These are phyloP conservation scores for Russula lepida DNA, from an alignment of 768 basidiomycete species.

Conservation along the genomic window DNA sequence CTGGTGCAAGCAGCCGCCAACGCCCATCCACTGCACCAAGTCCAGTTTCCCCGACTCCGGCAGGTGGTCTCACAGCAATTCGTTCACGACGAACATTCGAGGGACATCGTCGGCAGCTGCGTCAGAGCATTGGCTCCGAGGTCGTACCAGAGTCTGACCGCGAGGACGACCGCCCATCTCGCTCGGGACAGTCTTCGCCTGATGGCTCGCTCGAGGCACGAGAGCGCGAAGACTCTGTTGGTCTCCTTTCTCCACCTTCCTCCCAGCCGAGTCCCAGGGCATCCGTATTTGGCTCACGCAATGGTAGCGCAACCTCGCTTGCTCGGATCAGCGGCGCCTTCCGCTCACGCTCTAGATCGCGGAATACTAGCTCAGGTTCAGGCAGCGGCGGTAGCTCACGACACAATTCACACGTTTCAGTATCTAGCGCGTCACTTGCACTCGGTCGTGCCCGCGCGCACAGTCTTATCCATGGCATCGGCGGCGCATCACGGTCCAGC, in stretches of 20 bases:
- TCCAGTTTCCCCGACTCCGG: conserved; percentile 20
- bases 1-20: conserved; percentile 26
- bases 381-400: conserved; percentile 23
- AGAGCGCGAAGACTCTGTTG: conserved; percentile 56
- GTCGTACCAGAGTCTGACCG: conserved; percentile 10
- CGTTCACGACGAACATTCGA: conserved; percentile 18
- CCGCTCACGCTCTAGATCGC: conserved; percentile 15
- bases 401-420: conserved; percentile 24
- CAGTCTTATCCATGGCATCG: conserved; percentile 56
- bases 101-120: conserved; percentile 10
- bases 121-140: neutral
- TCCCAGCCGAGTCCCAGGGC: conserved; percentile 41
- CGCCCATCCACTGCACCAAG: conserved; percentile 33
- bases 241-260: conserved; percentile 40
- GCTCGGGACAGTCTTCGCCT: conserved; percentile 32
- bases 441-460: conserved; percentile 51
- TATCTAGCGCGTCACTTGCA: conserved; percentile 22
- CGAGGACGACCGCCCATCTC: conserved; percentile 21
- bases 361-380: conserved; percentile 17
- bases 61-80: neutral
- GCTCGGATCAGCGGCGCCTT: conserved; percentile 31
- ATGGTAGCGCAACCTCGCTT: conserved; percentile 37
- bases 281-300: conserved; percentile 37
- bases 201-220: conserved; percentile 48
- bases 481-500: conserved; percentile 52